Base-by-base conservation (phyloP, 2,329 filamentous ascomycete species). In the Alternaria triticina region DNA sequence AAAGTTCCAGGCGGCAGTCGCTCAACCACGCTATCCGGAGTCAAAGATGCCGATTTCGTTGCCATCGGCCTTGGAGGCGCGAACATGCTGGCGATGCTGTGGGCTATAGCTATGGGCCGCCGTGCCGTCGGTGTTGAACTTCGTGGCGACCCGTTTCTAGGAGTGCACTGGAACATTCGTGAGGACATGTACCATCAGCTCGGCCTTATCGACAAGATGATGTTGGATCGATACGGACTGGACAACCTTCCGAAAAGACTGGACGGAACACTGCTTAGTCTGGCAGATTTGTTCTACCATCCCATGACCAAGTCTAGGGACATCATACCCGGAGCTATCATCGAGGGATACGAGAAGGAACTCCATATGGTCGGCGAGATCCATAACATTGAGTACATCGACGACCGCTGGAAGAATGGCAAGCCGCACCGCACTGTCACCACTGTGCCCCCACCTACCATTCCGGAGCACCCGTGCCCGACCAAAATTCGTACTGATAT, bases 91-190 rank as follows among this genome's bases (percentile, higher is more conserved):
- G 67, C 67, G 12, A 70, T 70, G 68, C 22, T 69, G n/a, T 70
- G 64, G 66, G 40, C 68, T 1, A 49, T 70, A 46, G 59, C 64
- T 3, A 68, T 65, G 64, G 68, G 68, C 17, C 55, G 51, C 13
- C 61, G 66, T 12, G 57, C 64, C 9, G 64, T 70, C 8, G 66
- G 68, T 30, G 66, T 70, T 20, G 66, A 69, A 2, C 43, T 69
- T 36, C 66, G 68, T 2, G 64, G 66, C 13, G 66, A 69, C 20
- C 66, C 68, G 6, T 67, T 70, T n/a, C 54, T 70, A 8, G 68
- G 64, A 5, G 68, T 70, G 6, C 66, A 70, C 44, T 70, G 68
- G 66, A 70, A 69, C 23, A 70, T 70, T n/a, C 61, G 66, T 22
- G 59, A 67, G 47, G 66, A 69, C 3, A 59, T 70, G 61, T 70